Evolutionary conservation across 2,329 filamentous ascomycete species (phyloP), one percentile per base, ranked within the genome.

Genomic region (Colletotrichum neosansevieriae): DNA sequence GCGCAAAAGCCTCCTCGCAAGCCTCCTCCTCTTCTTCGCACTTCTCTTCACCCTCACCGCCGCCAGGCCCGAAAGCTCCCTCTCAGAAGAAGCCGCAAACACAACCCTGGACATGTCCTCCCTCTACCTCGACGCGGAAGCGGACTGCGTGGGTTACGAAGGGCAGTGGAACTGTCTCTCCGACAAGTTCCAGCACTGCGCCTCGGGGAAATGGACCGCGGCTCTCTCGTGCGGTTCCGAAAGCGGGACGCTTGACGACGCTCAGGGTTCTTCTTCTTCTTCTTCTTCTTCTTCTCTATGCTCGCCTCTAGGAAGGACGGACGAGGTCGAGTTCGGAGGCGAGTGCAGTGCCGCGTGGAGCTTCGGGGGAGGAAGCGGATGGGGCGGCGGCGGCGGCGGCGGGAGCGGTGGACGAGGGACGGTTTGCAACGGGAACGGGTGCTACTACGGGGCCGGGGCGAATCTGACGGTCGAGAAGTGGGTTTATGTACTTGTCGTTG

Each of bases 111-210:
- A 58, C 45, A 47, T 59, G 50, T 17, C 65, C 11, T 70, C 62
- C 29, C 74, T 75, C n/a, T 72, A 73, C 13, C 74, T 80, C 67
- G 67, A 75, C 12, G 75, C 72, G 3, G 82, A 82, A 19, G 75
- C 80, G 2, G 71, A 75, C 4, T 87, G 85, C 74, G 74, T 76
- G 11, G 75, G 73, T 10, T 73, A 76, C 12, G 84, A 87, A 67
- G 85, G 85, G n/a, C 80, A 82, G 69, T 87, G 85, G 85, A 85
- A 86, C 75, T 87, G 85, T 77, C 82, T 87, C 77, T 79, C 77
- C 1, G 76, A 71, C 19, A 79, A 77, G 38, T 87, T 82, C 77
- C 85, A 87, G 75, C 80, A 85, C 32, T 87, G 85, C 72, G 83
- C 82, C 3, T 74, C 77, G 10, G 84, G 84, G 2, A 73, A 66